phyloP scores from a whole-genome alignment of 805 yeast genomes.

The Scheffersomyces amazonensis region DNA sequence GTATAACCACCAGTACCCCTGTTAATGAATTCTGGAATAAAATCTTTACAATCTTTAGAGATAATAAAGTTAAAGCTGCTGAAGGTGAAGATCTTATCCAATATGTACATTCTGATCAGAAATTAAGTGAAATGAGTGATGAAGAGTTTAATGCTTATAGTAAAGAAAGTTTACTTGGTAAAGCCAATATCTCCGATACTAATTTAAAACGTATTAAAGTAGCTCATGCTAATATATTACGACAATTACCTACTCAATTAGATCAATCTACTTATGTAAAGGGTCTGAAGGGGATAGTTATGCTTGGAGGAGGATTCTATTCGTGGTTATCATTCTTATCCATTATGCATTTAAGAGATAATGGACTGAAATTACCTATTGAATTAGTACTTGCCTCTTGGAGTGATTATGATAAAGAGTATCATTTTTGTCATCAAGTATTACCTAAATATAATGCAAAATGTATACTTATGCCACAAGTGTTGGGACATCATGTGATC shows the following conservation, averaged over 20 bases:
- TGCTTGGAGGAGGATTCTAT: slow-evolving; percentile 52
- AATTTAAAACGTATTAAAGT: not conserved
- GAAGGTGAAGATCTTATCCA: slow-evolving; percentile 3
- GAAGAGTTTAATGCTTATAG: not conserved
- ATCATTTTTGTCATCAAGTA: slow-evolving; percentile 39
- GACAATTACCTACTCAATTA: slow-evolving; percentile 4
- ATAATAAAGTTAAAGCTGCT: slow-evolving; percentile 1
- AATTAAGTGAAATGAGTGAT: not conserved
- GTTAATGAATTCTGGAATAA: slow-evolving; percentile 18
- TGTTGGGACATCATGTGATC: slow-evolving; percentile 11
- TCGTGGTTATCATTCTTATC: slow-evolving; percentile 49
- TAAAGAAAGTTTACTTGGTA: not conserved
- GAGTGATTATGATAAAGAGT: slow-evolving; percentile 41
- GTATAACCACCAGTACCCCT: not conserved
- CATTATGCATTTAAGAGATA: slow-evolving; percentile 42
- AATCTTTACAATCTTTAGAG: slow-evolving; percentile 13
- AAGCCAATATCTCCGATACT: not conserved
- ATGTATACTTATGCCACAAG: slow-evolving; percentile 42
- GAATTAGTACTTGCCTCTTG: slow-evolving; percentile 46
- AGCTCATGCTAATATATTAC: slow-evolving; percentile 3
- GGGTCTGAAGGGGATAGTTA: slow-evolving; percentile 39
- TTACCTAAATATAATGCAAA: slow-evolving; percentile 43
- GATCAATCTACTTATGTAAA: slow-evolving; percentile 35
- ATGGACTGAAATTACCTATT: slow-evolving; percentile 45
- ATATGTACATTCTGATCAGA: not conserved